Conservation (phyloP, 768 basidiomycete species). For the Mycena olivaceomarginata region DNA sequence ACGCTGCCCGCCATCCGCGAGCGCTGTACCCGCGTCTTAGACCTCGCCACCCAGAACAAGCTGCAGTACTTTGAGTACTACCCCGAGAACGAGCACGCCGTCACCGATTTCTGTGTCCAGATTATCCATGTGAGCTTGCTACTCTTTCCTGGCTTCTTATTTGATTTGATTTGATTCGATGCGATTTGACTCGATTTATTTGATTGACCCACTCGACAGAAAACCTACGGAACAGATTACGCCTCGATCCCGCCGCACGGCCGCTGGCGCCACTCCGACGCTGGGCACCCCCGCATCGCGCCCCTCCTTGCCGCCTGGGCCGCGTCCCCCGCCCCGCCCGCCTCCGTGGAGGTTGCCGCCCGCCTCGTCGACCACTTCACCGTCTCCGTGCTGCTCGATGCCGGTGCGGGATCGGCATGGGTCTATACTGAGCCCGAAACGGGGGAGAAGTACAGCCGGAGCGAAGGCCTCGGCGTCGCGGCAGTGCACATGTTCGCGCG, state of each 20-base stretch:
- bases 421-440: conserved; percentile 78
- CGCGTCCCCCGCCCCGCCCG: conserved; percentile 60
- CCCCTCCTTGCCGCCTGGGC: conserved; percentile 78
- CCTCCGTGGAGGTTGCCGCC: conserved; percentile 76
- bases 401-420: conserved; percentile 93
- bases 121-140: conserved; percentile 82
- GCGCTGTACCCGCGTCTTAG: conserved; percentile 86
- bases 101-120: conserved; percentile 82
- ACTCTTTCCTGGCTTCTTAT: conserved; percentile 7
- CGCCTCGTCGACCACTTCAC: conserved; percentile 93
- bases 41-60: conserved; percentile 83
- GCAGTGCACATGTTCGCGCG: conserved; percentile 91
- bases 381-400: conserved; percentile 95
- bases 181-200: conserved; percentile 73
- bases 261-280: conserved; percentile 92
- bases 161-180: conserved; percentile 60
- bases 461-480: conserved; percentile 92
- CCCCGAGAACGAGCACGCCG: conserved; percentile 82
- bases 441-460: conserved; percentile 75
- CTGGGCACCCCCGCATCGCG: conserved; percentile 77
- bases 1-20: conserved; percentile 94
- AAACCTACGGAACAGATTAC: neutral
- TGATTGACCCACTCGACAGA: no score
- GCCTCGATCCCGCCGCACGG: conserved; percentile 90
- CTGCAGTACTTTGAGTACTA: conserved; percentile 93